Evolutionary conservation across 208 protist species (phyloP).

Genomic region (Trypanosoma theileri): DNA sequence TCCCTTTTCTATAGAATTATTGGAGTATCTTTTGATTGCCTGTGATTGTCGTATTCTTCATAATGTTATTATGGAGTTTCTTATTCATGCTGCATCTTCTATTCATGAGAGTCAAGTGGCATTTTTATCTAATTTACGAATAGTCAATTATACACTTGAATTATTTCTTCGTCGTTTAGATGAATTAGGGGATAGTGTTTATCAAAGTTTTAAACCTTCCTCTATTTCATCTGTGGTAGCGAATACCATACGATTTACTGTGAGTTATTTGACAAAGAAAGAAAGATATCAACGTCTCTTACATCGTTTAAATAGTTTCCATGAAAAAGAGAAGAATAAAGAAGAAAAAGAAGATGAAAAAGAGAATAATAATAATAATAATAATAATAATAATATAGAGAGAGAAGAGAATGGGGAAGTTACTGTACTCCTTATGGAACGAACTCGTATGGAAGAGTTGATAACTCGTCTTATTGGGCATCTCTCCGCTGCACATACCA

Average conservation of each 20-base stretch:
- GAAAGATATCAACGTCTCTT: slow-evolving; percentile 23
- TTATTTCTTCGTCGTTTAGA: slow-evolving; percentile 23
- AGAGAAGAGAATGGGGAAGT: slow-evolving; percentile 7
- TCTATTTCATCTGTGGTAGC: slow-evolving; percentile 22
- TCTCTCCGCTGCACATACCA: slow-evolving; percentile 34
- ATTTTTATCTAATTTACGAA: slow-evolving; percentile 16
- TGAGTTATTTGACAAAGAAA: slow-evolving; percentile 19
- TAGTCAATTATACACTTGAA: slow-evolving; percentile 8
- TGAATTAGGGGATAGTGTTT: neutral
- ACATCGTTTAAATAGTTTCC: neutral
- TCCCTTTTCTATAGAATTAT: slow-evolving; percentile 30
- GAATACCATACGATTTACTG: slow-evolving; percentile 23
- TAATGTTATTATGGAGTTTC: slow-evolving; percentile 42
- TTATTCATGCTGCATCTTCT: neutral
- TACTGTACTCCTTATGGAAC: slow-evolving; percentile 8
- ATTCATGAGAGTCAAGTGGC: neutral
- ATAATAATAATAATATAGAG: neutral
- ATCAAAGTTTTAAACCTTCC: slow-evolving; percentile 21
- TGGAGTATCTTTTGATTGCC: slow-evolving; percentile 35
- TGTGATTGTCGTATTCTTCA: slow-evolving; percentile 54
- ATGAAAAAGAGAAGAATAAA: neutral
- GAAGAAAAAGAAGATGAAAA: slow-evolving; percentile 6
- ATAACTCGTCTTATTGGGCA: slow-evolving; percentile 31
- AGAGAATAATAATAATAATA: neutral
- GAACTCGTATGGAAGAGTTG: slow-evolving; percentile 18